A percentile compares a stretch with the other conserved stretches of the same genome.
These are phyloP conservation scores for Amanita subjunquillea DNA, from an alignment of 768 basidiomycete species.

Conservation along the genomic window DNA sequence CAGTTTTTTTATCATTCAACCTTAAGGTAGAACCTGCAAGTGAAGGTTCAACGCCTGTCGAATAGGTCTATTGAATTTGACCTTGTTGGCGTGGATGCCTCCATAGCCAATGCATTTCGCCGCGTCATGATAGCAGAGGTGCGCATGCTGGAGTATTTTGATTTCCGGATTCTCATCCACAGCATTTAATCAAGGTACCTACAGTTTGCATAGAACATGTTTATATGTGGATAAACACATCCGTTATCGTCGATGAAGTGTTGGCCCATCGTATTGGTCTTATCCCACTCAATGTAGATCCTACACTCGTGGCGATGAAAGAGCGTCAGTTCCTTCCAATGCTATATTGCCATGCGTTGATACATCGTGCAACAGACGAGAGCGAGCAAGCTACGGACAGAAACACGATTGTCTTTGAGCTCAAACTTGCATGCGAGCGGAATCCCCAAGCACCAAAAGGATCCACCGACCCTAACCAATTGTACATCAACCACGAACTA, in stretches of 20 bases:
- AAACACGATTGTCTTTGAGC: slow-evolving; percentile 84
- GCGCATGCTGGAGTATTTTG: slow-evolving; percentile 11
- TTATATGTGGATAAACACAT: slow-evolving; percentile 92
- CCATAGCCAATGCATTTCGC: slow-evolving; percentile 90
- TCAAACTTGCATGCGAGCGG: slow-evolving; percentile 59
- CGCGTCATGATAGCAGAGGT: slow-evolving; percentile 94
- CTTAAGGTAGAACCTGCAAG: slow-evolving; percentile 52
- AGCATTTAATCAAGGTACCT: slow-evolving; percentile 57
- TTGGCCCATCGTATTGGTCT: slow-evolving; percentile 88
- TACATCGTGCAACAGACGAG: slow-evolving; percentile 15
- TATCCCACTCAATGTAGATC: slow-evolving; percentile 83
- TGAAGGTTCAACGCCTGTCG: slow-evolving; percentile 72
- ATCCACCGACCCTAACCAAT: slow-evolving; percentile 42
- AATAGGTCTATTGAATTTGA: slow-evolving; percentile 88
- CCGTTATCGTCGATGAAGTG: slow-evolving; percentile 89
- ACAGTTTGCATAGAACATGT: slow-evolving; percentile 85
- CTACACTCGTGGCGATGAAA: slow-evolving; percentile 55
- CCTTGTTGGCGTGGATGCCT: slow-evolving; percentile 89
- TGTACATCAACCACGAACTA: slow-evolving; percentile 67
- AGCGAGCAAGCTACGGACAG: slow-evolving; percentile 70
- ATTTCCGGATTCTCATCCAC: neutral
- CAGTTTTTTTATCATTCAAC: slow-evolving; percentile 1
- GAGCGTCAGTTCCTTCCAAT: slow-evolving; percentile 20
- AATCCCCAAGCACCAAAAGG: slow-evolving; percentile 44
- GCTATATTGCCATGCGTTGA: neutral